phyloP scores from a whole-genome alignment of 2,329 filamentous ascomycete species.

The Nakataea oryzae region DNA sequence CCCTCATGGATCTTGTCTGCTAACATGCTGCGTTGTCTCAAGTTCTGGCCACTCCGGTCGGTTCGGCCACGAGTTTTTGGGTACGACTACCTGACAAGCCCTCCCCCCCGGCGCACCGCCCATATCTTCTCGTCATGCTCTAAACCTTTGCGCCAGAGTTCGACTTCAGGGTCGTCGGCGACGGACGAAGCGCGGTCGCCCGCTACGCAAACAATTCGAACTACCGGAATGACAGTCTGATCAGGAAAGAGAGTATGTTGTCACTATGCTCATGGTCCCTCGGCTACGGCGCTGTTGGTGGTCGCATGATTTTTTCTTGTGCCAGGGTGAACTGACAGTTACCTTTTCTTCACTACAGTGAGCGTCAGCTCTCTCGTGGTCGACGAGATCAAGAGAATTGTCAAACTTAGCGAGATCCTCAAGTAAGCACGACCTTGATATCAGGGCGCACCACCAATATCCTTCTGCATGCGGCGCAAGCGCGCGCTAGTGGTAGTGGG shows the following conservation, averaged over 20 bases:
- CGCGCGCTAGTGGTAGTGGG: background rate
- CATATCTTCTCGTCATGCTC: slow-evolving; percentile 8
- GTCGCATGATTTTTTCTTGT: background rate
- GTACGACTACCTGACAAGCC: slow-evolving; percentile 38
- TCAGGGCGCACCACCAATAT: too few species aligned
- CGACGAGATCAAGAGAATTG: slow-evolving; percentile 91
- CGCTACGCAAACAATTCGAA: slow-evolving; percentile 99
- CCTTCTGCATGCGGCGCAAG: background rate
- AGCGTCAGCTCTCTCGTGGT: slow-evolving; percentile 87
- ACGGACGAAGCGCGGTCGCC: slow-evolving; percentile 85
- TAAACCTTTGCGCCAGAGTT: slow-evolving; percentile 56
- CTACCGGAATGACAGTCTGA: slow-evolving; percentile 96
- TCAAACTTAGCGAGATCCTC: slow-evolving; percentile 93
- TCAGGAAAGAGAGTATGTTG: slow-evolving; percentile 92
- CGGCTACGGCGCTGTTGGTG: background rate
- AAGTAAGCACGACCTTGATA: slow-evolving; percentile 50
- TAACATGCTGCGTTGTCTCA: slow-evolving; percentile 11
- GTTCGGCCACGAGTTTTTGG: slow-evolving; percentile 96
- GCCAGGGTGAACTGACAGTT: slow-evolving; percentile 5
- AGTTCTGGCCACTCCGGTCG: slow-evolving; percentile 96
- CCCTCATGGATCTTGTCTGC: background rate
- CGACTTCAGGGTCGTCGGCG: slow-evolving; percentile 85
- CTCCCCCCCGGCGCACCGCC: too few species aligned
- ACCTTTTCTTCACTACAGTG: slow-evolving; percentile 45
- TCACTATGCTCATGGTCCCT: slow-evolving; percentile 5